These are phyloP conservation scores for Fusarium beomiforme DNA, from an alignment of 2,329 filamentous ascomycete genomes.

Conservation along the genomic window DNA sequence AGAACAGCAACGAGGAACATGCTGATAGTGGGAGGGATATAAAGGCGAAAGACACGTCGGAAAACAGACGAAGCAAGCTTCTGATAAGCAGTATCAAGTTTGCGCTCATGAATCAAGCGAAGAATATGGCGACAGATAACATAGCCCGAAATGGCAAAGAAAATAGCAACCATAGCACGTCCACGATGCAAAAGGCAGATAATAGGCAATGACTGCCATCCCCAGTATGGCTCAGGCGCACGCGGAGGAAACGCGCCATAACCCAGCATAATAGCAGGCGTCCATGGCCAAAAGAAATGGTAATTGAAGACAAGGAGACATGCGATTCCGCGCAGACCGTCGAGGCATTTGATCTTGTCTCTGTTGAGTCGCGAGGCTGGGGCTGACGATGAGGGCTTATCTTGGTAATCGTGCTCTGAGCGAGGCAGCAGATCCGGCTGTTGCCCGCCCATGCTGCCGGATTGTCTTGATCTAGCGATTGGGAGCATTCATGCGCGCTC, in stretches of 20 bases:
- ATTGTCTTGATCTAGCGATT: conserved; percentile 27
- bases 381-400: conserved; percentile 20
- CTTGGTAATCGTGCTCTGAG: conserved; percentile 22
- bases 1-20: conserved; percentile 53
- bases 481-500: conserved; percentile 31
- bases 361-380: conserved; percentile 13
- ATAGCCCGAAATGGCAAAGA: conserved; percentile 57
- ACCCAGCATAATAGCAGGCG: conserved; percentile 52
- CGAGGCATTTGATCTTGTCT: conserved; percentile 53
- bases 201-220: conserved; percentile 50
- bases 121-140: conserved; percentile 53
- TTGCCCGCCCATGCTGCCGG: conserved; percentile 31
- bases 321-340: conserved; percentile 54
- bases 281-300: conserved; percentile 55
- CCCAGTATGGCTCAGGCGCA: conserved; percentile 48
- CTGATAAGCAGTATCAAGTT: conserved; percentile 49
- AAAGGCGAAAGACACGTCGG: conserved; percentile 52
- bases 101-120: conserved; percentile 49
- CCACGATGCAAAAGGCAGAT: conserved; percentile 53
- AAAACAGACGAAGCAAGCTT: conserved; percentile 52
- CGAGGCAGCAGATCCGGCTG: conserved; percentile 32
- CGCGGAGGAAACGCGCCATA: conserved; percentile 51
- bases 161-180: conserved; percentile 55
- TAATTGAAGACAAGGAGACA: conserved; percentile 56
- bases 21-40: conserved; percentile 53